Conservation (phyloP, 345 rosid species). For the Moricandia moricandioides region DNA sequence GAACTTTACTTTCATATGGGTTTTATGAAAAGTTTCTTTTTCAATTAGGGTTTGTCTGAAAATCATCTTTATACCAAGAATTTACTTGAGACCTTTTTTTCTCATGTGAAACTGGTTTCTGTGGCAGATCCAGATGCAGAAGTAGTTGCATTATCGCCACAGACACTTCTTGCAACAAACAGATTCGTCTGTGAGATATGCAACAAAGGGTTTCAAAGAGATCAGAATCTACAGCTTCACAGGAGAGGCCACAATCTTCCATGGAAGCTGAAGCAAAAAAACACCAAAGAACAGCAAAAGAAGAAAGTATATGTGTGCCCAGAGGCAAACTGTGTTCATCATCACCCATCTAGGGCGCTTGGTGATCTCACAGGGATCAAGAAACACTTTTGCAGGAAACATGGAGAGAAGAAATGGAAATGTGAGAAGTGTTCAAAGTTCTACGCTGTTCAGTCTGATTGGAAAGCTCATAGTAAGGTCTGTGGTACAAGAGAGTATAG, state of each 20-base stretch:
- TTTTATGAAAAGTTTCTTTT: not conserved
- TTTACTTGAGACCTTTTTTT: not conserved
- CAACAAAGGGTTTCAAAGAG: constrained; percentile 91
- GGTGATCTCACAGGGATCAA: constrained; percentile 46
- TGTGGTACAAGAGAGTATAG: constrained; percentile 45
- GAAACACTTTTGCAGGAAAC: constrained; percentile 42
- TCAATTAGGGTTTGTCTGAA: constrained; percentile 21
- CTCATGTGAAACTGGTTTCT: constrained; percentile 5
- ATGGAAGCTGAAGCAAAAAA: constrained; percentile 88
- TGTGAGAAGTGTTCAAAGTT: constrained; percentile 43
- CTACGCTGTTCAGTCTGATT: constrained; percentile 43
- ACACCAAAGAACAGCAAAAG: constrained; percentile 46
- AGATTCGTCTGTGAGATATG: constrained; percentile 95
- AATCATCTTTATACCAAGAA: constrained; percentile 4
- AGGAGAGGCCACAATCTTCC: constrained; percentile 96
- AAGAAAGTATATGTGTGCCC: constrained; percentile 42
- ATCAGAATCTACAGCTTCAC: constrained; percentile 93
- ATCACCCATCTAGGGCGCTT: constrained; percentile 44
- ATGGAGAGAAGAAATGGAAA: constrained; percentile 46
- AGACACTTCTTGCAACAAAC: constrained; percentile 72
- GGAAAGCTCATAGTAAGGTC: constrained; percentile 43
- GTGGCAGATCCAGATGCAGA: constrained; percentile 86
- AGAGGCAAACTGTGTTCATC: constrained; percentile 38
- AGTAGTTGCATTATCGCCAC: constrained; percentile 87
- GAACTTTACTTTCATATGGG: not conserved